Evolutionary conservation across 331 rosid species (phyloP), one percentile per base, ranked within the genome.

Genomic region (Quercus tomentella): DNA sequence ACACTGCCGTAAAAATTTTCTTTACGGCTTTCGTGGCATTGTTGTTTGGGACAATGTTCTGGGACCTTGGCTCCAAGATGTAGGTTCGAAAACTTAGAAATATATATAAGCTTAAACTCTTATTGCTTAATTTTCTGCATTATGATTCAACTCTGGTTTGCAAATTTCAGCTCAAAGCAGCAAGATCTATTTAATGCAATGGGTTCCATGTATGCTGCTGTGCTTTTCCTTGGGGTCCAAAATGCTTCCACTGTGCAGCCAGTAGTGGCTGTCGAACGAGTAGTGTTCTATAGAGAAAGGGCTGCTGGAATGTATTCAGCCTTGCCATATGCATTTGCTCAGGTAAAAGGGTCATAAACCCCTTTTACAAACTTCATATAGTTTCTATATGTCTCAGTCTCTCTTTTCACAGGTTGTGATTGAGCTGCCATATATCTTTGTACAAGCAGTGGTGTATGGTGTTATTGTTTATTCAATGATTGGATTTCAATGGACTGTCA

Each of bases 271-370:
- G 54, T 86, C 55, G 97, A 90, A 82, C 84, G 92, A 84, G 76
- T 88, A 0, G 97, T 89, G 22, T 90, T 85, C 70, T 90, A 92
- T 30, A 83, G 97, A 80, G 97, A 92, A 83, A 87, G 81, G 71
- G 94, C 95, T 35, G 94, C 93, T 6, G 94, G 93, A 72, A 89
- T 92, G 94, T 92, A 89, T 76, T 87, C 95, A 14, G 89, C 93
- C 7, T 80, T 89, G 55, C 89, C 97, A 10, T 90, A 88, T 82
- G 97, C 97, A 55, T 54, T 88, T 86, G 87, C 87, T 69, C 91
- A 89, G 84, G 93, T 85, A 67, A 82, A 5, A 57, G 37, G 61
- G 41, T 71, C 49, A 30, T 17, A 20, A 62, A 52, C 4, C 9
- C 54, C 1, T 45, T 12, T 12, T 45, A 45, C 17, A 45, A 45